Evolutionary conservation across 2,329 filamentous ascomycete genomes (phyloP).

Genomic region (Gremmenia infestans): DNA sequence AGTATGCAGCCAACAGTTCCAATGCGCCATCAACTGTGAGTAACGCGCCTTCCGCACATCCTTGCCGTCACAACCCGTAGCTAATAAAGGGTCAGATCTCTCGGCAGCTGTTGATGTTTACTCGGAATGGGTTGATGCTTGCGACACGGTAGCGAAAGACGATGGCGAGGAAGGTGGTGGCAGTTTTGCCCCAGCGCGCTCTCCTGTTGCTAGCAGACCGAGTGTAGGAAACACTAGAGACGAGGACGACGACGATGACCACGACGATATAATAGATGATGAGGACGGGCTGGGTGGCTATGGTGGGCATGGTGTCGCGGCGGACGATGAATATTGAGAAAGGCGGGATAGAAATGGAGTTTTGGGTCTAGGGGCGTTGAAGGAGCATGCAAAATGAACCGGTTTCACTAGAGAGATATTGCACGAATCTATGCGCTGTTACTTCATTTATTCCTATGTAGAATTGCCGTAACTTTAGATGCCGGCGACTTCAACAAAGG

Average conservation of each 20-base stretch:
- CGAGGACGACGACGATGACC: conserved; percentile 29
- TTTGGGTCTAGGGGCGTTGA: conserved; percentile 14
- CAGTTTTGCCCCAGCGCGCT: conserved; percentile 21
- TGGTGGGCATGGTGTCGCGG: conserved; percentile 48
- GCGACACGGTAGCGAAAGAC: conserved; percentile 65
- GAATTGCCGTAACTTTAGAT: not conserved
- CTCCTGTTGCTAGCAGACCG: conserved; percentile 13
- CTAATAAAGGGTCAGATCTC: conserved; percentile 54
- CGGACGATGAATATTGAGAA: conserved; percentile 49
- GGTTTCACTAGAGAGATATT: not conserved
- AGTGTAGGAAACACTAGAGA: conserved; percentile 18
- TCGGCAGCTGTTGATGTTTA: conserved; percentile 93
- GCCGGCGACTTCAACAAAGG: not conserved
- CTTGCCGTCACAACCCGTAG: conserved; percentile 10
- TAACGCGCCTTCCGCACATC: conserved; percentile 12
- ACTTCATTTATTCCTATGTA: not conserved
- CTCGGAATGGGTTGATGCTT: conserved; percentile 97
- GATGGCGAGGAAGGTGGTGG: conserved; percentile 38
- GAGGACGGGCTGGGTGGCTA: conserved; percentile 49
- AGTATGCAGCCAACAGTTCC: conserved; percentile 88
- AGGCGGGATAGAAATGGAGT: conserved; percentile 11
- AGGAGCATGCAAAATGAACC: conserved; percentile 7
- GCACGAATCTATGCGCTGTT: not conserved
- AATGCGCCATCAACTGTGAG: conserved; percentile 88
- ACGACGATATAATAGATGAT: conserved; percentile 33